A percentile compares a stretch with the other conserved stretches of the same genome.
phyloP scores from a whole-genome alignment of 306 rosid species.

The Malus asiatica region DNA sequence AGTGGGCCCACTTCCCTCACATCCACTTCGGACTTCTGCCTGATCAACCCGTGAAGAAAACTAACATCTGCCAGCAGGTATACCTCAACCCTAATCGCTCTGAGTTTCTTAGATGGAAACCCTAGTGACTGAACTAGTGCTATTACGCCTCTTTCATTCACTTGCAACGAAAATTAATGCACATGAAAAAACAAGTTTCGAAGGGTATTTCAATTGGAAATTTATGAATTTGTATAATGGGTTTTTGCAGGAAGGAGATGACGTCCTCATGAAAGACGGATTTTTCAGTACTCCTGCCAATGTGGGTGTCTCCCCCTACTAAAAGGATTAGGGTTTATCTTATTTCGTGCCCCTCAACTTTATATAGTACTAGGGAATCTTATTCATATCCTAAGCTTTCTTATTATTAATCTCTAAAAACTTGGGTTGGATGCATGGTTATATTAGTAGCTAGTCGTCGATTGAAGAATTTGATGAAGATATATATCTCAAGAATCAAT shows the following conservation, averaged over 20 bases:
- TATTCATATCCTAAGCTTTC: neutral
- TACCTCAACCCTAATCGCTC: slow-evolving; percentile 31
- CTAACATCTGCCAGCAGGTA: slow-evolving; percentile 63
- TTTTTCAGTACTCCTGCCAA: slow-evolving; percentile 43
- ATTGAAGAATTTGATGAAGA: neutral
- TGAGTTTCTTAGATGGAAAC: neutral
- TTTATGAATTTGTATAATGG: neutral
- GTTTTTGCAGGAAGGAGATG: slow-evolving; percentile 68
- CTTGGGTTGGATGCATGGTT: slow-evolving; percentile 1
- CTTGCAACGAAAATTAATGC: neutral
- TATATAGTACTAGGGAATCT: neutral
- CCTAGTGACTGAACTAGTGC: neutral
- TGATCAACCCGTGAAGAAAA: slow-evolving; percentile 78
- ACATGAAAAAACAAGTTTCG: neutral
- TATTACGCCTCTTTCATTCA: neutral
- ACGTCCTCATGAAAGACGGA: slow-evolving; percentile 64
- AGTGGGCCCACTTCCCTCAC: slow-evolving; percentile 99
- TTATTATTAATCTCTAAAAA: neutral
- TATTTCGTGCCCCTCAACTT: slow-evolving; percentile 5
- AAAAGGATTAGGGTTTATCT: slow-evolving; percentile 6
- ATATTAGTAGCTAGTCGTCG: neutral
- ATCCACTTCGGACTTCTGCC: slow-evolving; percentile 96
- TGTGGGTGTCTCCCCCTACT: slow-evolving; percentile 72
- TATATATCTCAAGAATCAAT: neutral
- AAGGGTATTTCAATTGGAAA: neutral